Evolutionary conservation across 306 rosid species (phyloP), one percentile per base, ranked within the genome.

Genomic region (Inga oerstediana): DNA sequence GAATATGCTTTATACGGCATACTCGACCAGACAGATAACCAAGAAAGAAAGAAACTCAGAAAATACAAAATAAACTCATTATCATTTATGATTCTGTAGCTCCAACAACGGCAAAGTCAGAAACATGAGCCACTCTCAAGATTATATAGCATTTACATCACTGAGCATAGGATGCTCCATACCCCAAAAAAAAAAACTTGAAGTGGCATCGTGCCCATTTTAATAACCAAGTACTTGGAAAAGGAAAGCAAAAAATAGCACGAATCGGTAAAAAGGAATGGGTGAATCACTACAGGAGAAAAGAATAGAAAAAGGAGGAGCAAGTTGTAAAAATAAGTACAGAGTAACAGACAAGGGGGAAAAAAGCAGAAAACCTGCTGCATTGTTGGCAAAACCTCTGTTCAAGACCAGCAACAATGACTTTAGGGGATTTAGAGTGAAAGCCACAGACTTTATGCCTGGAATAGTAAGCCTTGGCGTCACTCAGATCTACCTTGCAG

Each of bases 311-410:
- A 34, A 32, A 44, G n/a, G 61, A 81, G 20, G 46, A 65, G 15
- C 12, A 17, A 37, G 46, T 41, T 74, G 45, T 77, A 24, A 10
- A 39, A 13, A 74, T n/a, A 43, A n/a, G 49, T 22, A 69, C 14
- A 39, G 43, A 39, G 43, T 39, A 39, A 6, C 43, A 39, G 43
- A 39, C 43, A 39, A 39, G 43, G 43, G 8, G 8, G n/a, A 30
- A 43, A 48, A 12, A 49, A 10, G 54, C 16, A 49, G 17, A 49
- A 19, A 49, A 49, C 87, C 99, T 91, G 93, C 99, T 93, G 78
- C 99, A 93, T 92, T 96, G 99, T 77, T 93, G 98, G 79, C 99
- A 96, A 91, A 96, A 96, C 88, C 99, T 87, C 76, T 96, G 98
- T 62, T 91, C 89, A 19, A 91, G 82, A 22, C 97, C 96, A 83